Evolutionary conservation across 768 basidiomycete species (phyloP), one percentile per base, ranked within the genome.

Genomic region (Mycena chlorophos): DNA sequence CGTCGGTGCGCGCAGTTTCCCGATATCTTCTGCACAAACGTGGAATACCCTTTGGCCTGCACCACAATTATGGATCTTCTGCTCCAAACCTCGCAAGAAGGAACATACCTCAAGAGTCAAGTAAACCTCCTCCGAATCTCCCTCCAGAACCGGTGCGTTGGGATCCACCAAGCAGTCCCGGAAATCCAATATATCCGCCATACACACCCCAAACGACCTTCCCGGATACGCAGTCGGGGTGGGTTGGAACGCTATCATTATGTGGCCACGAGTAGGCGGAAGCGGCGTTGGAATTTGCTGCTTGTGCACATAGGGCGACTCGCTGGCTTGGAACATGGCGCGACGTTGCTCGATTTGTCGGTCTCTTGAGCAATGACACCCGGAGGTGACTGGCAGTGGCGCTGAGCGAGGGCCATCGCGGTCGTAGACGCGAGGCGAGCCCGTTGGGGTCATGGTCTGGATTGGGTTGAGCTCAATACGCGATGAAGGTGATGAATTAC

Each of bases 161-260:
- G 60, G 60, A 37, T 62, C 60, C 17, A 49, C 42, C 26, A 62
- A 37, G 40, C 60, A 62, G 28, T 38, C 45, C 22, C 60, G 50
- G n/a, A 57, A 62, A n/a, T 55, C 56, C 30, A 62, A 56, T 27
- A 62, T 62, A 34, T 62, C 60, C 5, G 56, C 56, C 60, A 62
- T 62, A 17, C 50, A 55, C 22, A 62, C 60, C 10, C 60, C 60
- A 30, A 58, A 62, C 8, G 46, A 50, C 22, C 60, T 56, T n/a
- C 56, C 54, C 5, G 60, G 29, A 34, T 55, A 50, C 13, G 60
- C 47, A 40, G 39, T 46, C n/a, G 51, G 40, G 30, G 56, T 62
- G 17, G 60, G 60, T n/a, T 62, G 60, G 37, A 62, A 62, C 1
- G 56, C n/a, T 2, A 62, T 55, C 54, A 62, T 54, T 0, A 52